Conservation (phyloP, 2,329 filamentous ascomycete genomes). For the Neofusicoccum sp. region DNA sequence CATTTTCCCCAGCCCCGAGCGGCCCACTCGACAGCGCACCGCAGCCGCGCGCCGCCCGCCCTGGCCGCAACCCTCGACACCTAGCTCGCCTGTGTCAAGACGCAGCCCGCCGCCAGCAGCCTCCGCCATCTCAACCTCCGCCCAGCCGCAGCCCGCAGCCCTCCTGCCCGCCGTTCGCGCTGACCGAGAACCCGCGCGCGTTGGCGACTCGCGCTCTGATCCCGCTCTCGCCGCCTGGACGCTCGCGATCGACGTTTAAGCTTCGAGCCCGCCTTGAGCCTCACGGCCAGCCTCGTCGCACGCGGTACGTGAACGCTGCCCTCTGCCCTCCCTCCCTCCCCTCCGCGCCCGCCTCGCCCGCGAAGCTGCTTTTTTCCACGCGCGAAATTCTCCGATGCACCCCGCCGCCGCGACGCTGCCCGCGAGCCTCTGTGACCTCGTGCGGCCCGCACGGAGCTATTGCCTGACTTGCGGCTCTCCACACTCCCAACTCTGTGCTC, state of each 20-base stretch:
- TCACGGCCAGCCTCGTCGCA: slow-evolving; percentile 15
- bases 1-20: slow-evolving; percentile 6
- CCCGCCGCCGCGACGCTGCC: neutral
- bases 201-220: neutral
- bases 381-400: slow-evolving; percentile 4
- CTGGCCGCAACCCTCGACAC: slow-evolving; percentile 5
- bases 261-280: slow-evolving; percentile 17
- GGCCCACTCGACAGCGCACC: slow-evolving; percentile 3
- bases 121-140: neutral
- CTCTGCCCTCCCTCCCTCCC: neutral
- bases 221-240: neutral
- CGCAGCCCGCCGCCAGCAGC: neutral
- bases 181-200: neutral
- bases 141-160: neutral
- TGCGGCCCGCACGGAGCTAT: slow-evolving; percentile 16
- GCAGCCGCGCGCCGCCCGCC: slow-evolving; percentile 6
- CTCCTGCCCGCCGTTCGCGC: neutral
- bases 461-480: slow-evolving; percentile 16
- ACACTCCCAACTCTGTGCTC: slow-evolving; percentile 1
- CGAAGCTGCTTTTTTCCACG: slow-evolving; percentile 6
- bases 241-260: slow-evolving; percentile 19
- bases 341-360: neutral
- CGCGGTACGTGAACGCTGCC: slow-evolving; percentile 11
- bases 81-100: neutral
- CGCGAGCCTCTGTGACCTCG: slow-evolving; percentile 2